A percentile compares a stretch with the other conserved stretches of the same genome.
These are phyloP conservation scores for Naumovozyma baii DNA, from an alignment of 805 yeast genomes.

Conservation along the genomic window DNA sequence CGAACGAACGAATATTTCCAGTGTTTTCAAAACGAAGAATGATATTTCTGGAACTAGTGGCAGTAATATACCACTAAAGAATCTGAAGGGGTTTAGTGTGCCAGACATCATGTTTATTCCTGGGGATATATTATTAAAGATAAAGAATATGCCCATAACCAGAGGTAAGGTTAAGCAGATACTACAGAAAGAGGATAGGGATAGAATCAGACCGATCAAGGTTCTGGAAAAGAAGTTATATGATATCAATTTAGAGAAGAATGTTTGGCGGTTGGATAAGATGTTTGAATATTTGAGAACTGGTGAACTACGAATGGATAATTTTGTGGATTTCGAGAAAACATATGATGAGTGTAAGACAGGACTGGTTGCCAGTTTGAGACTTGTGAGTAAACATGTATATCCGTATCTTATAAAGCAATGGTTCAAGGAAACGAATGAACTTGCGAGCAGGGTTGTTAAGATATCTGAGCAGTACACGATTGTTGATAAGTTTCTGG, in stretches of 20 bases:
- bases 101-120: not conserved
- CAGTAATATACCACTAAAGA: not conserved
- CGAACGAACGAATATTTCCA: not conserved
- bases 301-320: not conserved
- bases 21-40: not conserved
- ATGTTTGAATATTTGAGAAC: not conserved
- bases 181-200: not conserved
- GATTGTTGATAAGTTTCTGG: not conserved
- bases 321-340: not conserved
- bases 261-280: not conserved
- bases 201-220: not conserved
- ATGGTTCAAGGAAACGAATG: not conserved
- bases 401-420: not conserved
- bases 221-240: not conserved
- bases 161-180: not conserved
- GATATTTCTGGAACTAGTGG: not conserved
- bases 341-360: not conserved
- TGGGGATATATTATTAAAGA: not conserved
- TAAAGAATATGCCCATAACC: not conserved
- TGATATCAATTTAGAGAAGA: not conserved
- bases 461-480: not conserved
- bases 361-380: not conserved
- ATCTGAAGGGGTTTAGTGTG: not conserved
- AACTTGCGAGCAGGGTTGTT: not conserved
- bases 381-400: not conserved